Conservation (phyloP, 768 basidiomycete species). For the Phylloporus arenicola region DNA sequence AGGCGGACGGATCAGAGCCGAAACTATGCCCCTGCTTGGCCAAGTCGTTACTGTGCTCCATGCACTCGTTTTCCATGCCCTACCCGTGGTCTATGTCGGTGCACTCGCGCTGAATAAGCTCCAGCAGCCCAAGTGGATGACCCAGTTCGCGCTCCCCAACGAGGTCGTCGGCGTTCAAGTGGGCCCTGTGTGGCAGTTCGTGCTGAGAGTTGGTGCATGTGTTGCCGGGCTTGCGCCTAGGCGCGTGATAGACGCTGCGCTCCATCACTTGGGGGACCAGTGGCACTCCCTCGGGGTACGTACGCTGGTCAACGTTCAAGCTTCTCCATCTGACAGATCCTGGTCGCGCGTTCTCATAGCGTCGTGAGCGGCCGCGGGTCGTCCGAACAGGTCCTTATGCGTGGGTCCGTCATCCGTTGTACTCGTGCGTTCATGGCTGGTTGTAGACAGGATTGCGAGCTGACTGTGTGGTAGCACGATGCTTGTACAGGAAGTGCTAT, state of each 20-base stretch:
- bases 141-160: conserved; percentile 10
- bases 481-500: conserved; percentile 11
- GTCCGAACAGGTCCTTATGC: conserved; percentile 28
- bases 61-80: not conserved
- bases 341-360: not conserved
- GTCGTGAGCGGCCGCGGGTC: conserved; percentile 23
- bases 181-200: conserved; percentile 4
- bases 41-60: not conserved
- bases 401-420: conserved; percentile 29
- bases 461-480: not conserved
- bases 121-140: conserved; percentile 26
- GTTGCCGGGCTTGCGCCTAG: conserved; percentile 3
- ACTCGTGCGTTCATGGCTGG: conserved; percentile 11
- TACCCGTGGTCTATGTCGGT: not conserved
- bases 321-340: not conserved
- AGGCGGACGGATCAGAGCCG: not conserved
- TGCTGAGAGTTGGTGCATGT: conserved; percentile 16
- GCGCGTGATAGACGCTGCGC: not conserved
- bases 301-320: not conserved
- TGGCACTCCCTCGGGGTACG: conserved; percentile 21
- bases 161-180: not conserved
- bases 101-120: conserved; percentile 3
- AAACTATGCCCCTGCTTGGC: not conserved
- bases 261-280: conserved; percentile 17
- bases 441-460: not conserved